Conservation (phyloP, 805 yeast genomes). For the Debaryomyces hansenii region DNA sequence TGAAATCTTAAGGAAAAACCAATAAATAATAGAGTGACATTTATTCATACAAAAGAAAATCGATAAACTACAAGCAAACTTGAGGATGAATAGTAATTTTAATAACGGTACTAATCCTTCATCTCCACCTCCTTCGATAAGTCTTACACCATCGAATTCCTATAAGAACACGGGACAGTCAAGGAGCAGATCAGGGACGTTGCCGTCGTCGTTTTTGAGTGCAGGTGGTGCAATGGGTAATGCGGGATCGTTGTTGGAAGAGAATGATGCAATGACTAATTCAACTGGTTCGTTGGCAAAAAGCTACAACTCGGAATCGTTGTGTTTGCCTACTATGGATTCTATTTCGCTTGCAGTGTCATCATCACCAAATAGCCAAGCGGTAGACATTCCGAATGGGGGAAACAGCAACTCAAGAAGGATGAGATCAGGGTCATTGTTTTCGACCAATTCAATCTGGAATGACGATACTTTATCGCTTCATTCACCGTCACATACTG, state of each 20-base stretch:
- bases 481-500: slow-evolving; percentile 15
- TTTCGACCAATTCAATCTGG: slow-evolving; percentile 57
- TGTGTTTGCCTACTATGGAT: slow-evolving; percentile 15
- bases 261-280: slow-evolving; percentile 7
- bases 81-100: slow-evolving; percentile 7
- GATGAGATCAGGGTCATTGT: slow-evolving; percentile 57
- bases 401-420: slow-evolving; percentile 30
- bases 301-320: slow-evolving; percentile 7
- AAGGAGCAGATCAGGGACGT: slow-evolving; percentile 77
- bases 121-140: slow-evolving; percentile 27
- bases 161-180: slow-evolving; percentile 27
- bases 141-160: slow-evolving; percentile 28
- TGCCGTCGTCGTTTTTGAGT: slow-evolving; percentile 59
- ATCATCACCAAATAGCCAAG: slow-evolving; percentile 14
- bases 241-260: neutral
- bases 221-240: slow-evolving; percentile 2
- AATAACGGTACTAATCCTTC: slow-evolving; percentile 17
- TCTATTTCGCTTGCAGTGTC: slow-evolving; percentile 18
- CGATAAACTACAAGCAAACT: neutral
- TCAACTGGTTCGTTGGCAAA: slow-evolving; percentile 20
- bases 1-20: neutral
- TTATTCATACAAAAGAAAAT: neutral
- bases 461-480: slow-evolving; percentile 41
- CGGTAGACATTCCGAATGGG: slow-evolving; percentile 17
- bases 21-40: neutral